Evolutionary conservation across 2,329 filamentous ascomycete species (phyloP).

Genomic region (Talaromyces sp.): DNA sequence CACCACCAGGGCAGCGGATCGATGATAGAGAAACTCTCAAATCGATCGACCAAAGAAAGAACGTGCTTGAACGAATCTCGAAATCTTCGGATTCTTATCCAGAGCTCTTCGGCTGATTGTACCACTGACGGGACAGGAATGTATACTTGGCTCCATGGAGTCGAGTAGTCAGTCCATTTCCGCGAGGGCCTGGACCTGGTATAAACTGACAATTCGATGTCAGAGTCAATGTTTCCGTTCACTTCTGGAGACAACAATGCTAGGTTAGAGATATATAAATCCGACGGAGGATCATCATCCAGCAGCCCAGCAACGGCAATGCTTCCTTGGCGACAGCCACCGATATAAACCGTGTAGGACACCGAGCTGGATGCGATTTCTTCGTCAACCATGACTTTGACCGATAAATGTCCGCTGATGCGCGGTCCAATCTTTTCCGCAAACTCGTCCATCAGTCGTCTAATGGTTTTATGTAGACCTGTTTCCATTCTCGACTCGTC

Average conservation of each 20-base stretch:
- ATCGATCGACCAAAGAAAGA: slow-evolving; percentile 23
- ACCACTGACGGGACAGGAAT: neutral
- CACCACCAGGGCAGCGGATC: slow-evolving; percentile 58
- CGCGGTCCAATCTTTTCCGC: slow-evolving; percentile 47
- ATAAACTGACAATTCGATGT: slow-evolving; percentile 7
- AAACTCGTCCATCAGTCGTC: slow-evolving; percentile 61
- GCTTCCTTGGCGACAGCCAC: slow-evolving; percentile 31
- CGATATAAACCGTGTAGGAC: slow-evolving; percentile 32
- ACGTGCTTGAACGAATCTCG: slow-evolving; percentile 22
- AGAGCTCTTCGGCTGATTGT: slow-evolving; percentile 11
- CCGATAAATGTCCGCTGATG: slow-evolving; percentile 68
- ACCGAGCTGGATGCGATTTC: slow-evolving; percentile 32
- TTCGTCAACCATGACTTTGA: slow-evolving; percentile 65
- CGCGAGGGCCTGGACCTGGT: neutral
- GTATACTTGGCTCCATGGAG: neutral
- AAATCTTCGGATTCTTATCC: slow-evolving; percentile 18
- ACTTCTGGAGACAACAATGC: slow-evolving; percentile 14
- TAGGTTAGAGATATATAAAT: slow-evolving; percentile 29
- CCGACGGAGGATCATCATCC: slow-evolving; percentile 27
- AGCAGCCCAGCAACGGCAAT: slow-evolving; percentile 26
- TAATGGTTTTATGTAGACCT: slow-evolving; percentile 57
- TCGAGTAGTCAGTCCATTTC: neutral
- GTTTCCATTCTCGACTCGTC: slow-evolving; percentile 54
- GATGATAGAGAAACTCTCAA: slow-evolving; percentile 48
- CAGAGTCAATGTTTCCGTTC: slow-evolving; percentile 17